Evolutionary conservation across 768 basidiomycete genomes (phyloP).

Genomic region (Epithele typhae): DNA sequence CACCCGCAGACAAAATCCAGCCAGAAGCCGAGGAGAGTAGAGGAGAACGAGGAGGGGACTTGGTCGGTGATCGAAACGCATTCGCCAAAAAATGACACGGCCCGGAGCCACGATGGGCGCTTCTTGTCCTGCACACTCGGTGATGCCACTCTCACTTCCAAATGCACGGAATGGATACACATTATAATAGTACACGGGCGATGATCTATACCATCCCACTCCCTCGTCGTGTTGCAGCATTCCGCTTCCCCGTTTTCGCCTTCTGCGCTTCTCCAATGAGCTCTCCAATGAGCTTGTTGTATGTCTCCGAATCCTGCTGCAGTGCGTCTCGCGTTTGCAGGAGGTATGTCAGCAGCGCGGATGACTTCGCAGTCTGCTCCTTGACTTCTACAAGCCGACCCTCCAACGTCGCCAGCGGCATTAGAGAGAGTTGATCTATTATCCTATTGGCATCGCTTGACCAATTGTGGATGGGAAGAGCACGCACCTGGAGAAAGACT

Average conservation of each 20-base stretch:
- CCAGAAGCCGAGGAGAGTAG: background rate
- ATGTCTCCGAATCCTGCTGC: conserved; percentile 85
- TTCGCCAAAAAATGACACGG: background rate
- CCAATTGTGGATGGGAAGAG: background rate
- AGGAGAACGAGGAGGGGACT: background rate
- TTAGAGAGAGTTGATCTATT: conserved; percentile 66
- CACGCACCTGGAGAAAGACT: conserved; percentile 60
- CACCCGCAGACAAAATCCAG: too few species aligned
- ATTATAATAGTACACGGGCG: too few species aligned
- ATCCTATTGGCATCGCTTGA: background rate
- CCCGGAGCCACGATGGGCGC: background rate
- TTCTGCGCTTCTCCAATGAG: conserved; percentile 91
- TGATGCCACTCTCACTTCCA: too few species aligned
- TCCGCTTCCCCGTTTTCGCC: conserved; percentile 58
- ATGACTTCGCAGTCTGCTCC: conserved; percentile 69
- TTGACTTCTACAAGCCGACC: conserved; percentile 64
- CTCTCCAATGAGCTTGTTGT: conserved; percentile 88
- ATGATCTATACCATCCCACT: conserved; percentile 29
- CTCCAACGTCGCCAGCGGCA: conserved; percentile 66
- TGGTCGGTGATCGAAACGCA: too few species aligned
- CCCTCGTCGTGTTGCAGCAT: conserved; percentile 17
- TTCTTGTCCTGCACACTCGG: background rate
- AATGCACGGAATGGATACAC: too few species aligned
- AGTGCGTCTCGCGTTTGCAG: conserved; percentile 77
- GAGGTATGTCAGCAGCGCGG: conserved; percentile 72